Evolutionary conservation across 164 flowering plant genomes (phyloP).

Genomic region (Dillenia suffruticosa): DNA sequence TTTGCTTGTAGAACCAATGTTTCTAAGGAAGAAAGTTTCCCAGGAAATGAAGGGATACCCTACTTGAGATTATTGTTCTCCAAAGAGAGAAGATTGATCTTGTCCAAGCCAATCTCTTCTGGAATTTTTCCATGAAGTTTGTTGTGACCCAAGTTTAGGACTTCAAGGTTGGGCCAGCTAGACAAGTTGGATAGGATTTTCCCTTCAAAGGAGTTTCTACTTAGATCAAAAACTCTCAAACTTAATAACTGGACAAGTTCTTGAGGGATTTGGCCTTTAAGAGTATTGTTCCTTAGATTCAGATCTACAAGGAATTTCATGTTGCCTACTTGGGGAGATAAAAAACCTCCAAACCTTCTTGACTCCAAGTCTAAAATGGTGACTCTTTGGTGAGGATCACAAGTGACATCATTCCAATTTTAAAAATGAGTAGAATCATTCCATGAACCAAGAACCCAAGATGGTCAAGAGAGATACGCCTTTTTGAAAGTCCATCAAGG

Average conservation of each 20-base stretch:
- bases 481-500: background rate
- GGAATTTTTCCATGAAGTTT: conserved; percentile 5
- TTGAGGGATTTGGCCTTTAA: conserved; percentile 11
- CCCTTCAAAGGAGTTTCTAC: conserved; percentile 2
- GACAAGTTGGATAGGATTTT: conserved; percentile 5
- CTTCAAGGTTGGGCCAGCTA: background rate
- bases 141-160: background rate
- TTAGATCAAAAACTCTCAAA: conserved; percentile 1
- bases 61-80: conserved; percentile 3
- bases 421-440: conserved; percentile 9
- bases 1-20: background rate
- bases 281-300: conserved; percentile 4
- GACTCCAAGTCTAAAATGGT: conserved; percentile 1
- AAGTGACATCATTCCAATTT: conserved; percentile 7
- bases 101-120: conserved; percentile 1
- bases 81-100: background rate
- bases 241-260: conserved; percentile 5
- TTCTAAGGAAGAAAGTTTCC: conserved; percentile 7
- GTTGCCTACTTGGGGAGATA: conserved; percentile 13
- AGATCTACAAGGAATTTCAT: conserved; percentile 2
- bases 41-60: conserved; percentile 2
- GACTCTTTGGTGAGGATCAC: conserved; percentile 8
- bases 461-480: background rate
- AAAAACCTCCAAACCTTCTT: conserved; percentile 2
- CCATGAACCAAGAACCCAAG: conserved; percentile 5